Evolutionary conservation across 208 protist genomes (phyloP).

Genomic region (Acanthamoeba royreba): DNA sequence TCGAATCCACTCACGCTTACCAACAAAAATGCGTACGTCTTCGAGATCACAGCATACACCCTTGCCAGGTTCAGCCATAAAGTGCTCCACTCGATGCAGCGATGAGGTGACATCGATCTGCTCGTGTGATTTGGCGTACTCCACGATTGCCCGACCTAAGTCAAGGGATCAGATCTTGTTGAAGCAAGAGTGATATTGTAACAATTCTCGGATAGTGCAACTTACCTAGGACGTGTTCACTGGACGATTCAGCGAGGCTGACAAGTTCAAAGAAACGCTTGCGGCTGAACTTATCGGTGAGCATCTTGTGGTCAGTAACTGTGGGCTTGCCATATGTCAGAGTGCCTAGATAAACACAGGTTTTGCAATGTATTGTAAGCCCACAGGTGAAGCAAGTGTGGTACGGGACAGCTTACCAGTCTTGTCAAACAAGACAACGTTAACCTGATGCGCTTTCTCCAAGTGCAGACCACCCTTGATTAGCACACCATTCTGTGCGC

Average conservation of each 20-base stretch:
- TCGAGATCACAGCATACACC: not conserved
- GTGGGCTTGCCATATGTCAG: slow-evolving; percentile 89
- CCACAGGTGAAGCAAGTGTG: not conserved
- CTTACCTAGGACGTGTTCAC: not conserved
- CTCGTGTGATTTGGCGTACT: not conserved
- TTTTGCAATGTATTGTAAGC: no score
- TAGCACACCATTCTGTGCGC: slow-evolving; percentile 56
- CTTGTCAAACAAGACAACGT: slow-evolving; percentile 94
- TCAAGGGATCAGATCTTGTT: not conserved
- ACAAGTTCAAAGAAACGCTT: not conserved
- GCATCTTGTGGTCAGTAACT: slow-evolving; percentile 73
- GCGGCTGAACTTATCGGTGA: not conserved
- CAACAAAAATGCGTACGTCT: not conserved
- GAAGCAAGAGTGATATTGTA: not conserved
- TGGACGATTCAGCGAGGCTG: not conserved
- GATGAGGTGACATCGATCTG: not conserved
- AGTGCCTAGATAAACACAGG: no score
- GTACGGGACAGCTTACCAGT: slow-evolving; percentile 74
- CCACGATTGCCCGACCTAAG: not conserved
- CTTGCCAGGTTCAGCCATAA: not conserved
- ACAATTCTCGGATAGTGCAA: not conserved
- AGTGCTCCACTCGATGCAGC: not conserved
- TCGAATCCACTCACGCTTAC: not conserved
- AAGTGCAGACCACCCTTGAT: slow-evolving; percentile 79
- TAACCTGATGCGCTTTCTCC: slow-evolving; percentile 83